These are phyloP conservation scores for Diaporthe nobilis DNA, from an alignment of 2,329 filamentous ascomycete species.

Conservation along the genomic window DNA sequence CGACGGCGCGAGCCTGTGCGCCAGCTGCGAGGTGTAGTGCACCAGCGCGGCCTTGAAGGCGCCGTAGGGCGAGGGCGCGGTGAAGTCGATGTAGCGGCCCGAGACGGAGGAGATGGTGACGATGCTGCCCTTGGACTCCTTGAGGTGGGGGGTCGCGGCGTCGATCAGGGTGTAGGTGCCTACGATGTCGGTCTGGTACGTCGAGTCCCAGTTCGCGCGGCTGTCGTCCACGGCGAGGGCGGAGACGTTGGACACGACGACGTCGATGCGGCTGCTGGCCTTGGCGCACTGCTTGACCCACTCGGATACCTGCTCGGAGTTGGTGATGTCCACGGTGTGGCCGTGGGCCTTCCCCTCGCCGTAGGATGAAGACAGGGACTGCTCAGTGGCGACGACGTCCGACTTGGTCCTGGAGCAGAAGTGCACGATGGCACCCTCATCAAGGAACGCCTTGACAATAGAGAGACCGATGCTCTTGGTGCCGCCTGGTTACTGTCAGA, in stretches of 20 bases:
- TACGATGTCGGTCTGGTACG: constrained; percentile 53
- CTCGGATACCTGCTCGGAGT: constrained; percentile 36
- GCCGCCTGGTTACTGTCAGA: constrained; percentile 37
- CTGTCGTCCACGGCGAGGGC: constrained; percentile 49
- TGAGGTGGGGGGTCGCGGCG: constrained; percentile 51
- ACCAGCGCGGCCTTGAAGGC: constrained; percentile 53
- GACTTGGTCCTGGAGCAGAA: constrained; percentile 44
- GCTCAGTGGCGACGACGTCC: constrained; percentile 37
- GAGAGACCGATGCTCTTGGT: constrained; percentile 43
- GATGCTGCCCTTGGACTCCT: constrained; percentile 52
- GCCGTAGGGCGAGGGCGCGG: constrained; percentile 53
- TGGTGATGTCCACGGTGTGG: constrained; percentile 41
- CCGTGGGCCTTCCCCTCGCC: constrained; percentile 35
- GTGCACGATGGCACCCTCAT: constrained; percentile 44
- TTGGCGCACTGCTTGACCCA: constrained; percentile 40
- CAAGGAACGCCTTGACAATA: constrained; percentile 43
- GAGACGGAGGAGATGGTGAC: constrained; percentile 53
- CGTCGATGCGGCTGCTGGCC: constrained; percentile 41
- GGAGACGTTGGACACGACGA: constrained; percentile 46
- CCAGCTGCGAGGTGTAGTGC: constrained; percentile 53
- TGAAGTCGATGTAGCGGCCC: constrained; percentile 54
- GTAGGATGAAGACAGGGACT: constrained; percentile 24
- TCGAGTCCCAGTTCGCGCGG: constrained; percentile 45
- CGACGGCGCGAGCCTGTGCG: constrained; percentile 51
- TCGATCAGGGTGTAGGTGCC: constrained; percentile 51